phyloP scores from a whole-genome alignment of 768 basidiomycete species.

The Paxillus ammoniavirescens region DNA sequence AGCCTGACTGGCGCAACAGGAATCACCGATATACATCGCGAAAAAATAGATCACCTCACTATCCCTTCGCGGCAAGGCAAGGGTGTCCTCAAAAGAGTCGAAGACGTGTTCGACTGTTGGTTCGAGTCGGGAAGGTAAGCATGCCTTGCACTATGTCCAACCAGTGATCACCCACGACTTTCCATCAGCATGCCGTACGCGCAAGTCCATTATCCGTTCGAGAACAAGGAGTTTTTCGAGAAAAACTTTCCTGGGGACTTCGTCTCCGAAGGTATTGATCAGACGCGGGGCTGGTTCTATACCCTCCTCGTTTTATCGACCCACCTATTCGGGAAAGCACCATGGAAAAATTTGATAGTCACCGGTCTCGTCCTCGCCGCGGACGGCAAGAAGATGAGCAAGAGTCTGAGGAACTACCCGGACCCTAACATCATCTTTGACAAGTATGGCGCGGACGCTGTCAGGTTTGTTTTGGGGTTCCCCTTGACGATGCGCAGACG shows the following conservation, averaged over 20 bases:
- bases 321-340: constrained; percentile 88
- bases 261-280: constrained; percentile 97
- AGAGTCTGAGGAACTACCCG: constrained; percentile 94
- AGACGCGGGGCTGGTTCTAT: constrained; percentile 99
- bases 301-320: constrained; percentile 95
- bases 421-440: constrained; percentile 91
- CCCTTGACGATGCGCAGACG: background rate
- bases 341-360: constrained; percentile 98
- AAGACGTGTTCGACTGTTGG: constrained; percentile 99
- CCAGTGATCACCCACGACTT: constrained; percentile 1
- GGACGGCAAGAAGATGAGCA: constrained; percentile 99
- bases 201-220: constrained; percentile 96
- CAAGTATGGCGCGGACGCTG: constrained; percentile 93
- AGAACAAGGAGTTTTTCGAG: constrained; percentile 89
- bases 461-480: constrained; percentile 50
- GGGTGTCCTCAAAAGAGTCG: constrained; percentile 82
- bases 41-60: constrained; percentile 93
- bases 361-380: constrained; percentile 94
- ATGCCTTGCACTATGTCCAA: background rate
- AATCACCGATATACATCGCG: constrained; percentile 89
- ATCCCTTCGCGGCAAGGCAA: constrained; percentile 91
- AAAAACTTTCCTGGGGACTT: constrained; percentile 91
- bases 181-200: constrained; percentile 92
- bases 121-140: constrained; percentile 96
- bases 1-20: constrained; percentile 77